Evolutionary conservation across 1,139 yeast species (phyloP), one percentile per base, ranked within the genome.

Genomic region (Debaryomyces subglobosus): DNA sequence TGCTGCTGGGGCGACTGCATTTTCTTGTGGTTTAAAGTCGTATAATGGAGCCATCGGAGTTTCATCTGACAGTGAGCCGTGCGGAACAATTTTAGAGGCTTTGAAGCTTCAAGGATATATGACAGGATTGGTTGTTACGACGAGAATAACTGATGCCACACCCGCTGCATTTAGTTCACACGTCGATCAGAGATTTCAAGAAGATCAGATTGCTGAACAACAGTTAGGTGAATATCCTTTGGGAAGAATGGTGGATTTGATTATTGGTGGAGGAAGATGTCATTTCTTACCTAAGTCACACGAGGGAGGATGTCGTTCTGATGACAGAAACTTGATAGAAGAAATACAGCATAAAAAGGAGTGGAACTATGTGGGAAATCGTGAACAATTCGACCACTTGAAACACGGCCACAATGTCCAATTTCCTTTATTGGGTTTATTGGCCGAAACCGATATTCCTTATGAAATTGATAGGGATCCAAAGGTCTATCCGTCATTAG

Each of bases 1-100:
- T 25, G 97, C 97, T 9, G 97, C 97, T 3, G 97, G 96, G 15
- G 97, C 96, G 20, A 89, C 96, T 10, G 96, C 96, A 0, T 90
- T 88, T 61, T 75, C 95, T 0, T 86, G 96, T 63, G 92, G 84
- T 6, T 59, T 82, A 57, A 90, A 90, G 69, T 71, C 91, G 10
- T 89, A 88, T 67, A 90, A 90, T 63, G 92, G 91, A 6, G 96
- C 94, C 12, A 86, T 89, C 61, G 92, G 89, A 13, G 95, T 90
- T 18, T 78, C 77, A 50, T 79, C 87, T 1, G 70, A 74, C 20
- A 72, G 75, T 44, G 60, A 61, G 23, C 94, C 96, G 6, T 85
- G 94, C 62, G 96, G 96, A 9, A 88, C 96, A 1, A 69, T 90
- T 25, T 68, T 90, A 53, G 97, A 90, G 68, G 95, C 95, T 0